A percentile compares a stretch with the other conserved stretches of the same genome.
phyloP scores from a whole-genome alignment of 2,329 filamentous ascomycete species.

The Colletotrichum chrysophilum region DNA sequence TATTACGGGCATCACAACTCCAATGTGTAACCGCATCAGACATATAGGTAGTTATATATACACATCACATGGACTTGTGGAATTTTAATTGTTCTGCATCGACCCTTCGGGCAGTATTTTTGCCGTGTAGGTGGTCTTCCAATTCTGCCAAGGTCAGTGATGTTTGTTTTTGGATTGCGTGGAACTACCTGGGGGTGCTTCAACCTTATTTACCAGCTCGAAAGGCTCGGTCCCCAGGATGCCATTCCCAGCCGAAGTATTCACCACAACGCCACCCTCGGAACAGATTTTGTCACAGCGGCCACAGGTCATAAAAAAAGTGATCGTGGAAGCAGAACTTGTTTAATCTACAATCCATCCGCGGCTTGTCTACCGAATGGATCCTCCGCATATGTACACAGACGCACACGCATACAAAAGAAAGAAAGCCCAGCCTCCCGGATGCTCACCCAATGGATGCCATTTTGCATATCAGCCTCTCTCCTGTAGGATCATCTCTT shows the following conservation, averaged over 20 bases:
- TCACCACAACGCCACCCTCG: background rate
- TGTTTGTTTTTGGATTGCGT: background rate
- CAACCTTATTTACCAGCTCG: background rate
- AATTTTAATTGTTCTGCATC: background rate
- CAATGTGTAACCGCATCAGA: constrained; percentile 7
- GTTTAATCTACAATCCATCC: constrained; percentile 21
- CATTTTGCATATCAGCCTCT: background rate
- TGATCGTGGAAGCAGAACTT: constrained; percentile 14
- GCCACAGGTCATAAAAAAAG: background rate
- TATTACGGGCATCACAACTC: constrained; percentile 4
- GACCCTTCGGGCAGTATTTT: background rate
- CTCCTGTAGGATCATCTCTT: background rate
- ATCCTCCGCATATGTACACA: constrained; percentile 22
- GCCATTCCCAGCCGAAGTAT: background rate
- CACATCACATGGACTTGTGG: background rate
- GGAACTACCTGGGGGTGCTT: background rate
- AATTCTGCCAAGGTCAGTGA: background rate
- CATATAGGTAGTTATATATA: constrained; percentile 10
- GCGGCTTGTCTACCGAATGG: constrained; percentile 15
- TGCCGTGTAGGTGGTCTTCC: background rate
- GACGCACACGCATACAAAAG: constrained; percentile 12
- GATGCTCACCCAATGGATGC: background rate
- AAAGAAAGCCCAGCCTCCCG: constrained; percentile 10
- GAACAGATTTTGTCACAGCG: background rate
- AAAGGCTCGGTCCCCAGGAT: background rate